Evolutionary conservation across 176 grass and related monocot species (phyloP).

Genomic region (Triticum turgidum): DNA sequence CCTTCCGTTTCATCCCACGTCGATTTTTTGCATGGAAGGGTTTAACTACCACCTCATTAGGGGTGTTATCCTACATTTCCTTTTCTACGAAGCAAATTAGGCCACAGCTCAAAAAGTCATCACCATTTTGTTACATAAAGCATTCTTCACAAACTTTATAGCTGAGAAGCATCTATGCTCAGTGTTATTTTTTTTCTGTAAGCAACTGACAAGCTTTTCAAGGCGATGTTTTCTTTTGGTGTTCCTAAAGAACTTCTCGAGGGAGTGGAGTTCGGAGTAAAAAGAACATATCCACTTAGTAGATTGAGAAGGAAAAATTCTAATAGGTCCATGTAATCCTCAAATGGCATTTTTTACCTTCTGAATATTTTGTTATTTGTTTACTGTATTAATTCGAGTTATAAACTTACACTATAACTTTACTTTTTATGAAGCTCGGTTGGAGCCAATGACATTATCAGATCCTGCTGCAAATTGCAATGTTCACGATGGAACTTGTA

Average conservation of each 20-base stretch:
- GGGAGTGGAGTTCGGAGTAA: not conserved
- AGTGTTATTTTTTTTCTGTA: no score
- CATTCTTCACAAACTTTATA: no score
- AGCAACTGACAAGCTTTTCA: no score
- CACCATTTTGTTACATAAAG: no score
- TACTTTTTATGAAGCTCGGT: not conserved
- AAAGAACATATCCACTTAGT: conserved; percentile 5
- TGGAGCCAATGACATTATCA: not conserved
- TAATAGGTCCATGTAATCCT: conserved; percentile 3
- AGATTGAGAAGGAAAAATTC: not conserved
- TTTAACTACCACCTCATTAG: no score
- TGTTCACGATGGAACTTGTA: not conserved
- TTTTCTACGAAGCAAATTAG: no score
- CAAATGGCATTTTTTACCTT: conserved; percentile 4
- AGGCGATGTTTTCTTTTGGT: not conserved
- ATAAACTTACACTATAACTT: not conserved
- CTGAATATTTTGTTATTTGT: not conserved
- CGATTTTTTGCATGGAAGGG: no score
- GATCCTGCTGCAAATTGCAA: not conserved
- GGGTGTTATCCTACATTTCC: no score
- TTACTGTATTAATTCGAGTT: not conserved
- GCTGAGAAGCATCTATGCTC: no score
- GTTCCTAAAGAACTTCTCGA: not conserved
- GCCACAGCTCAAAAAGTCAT: no score
- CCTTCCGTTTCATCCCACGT: no score